phyloP scores from a whole-genome alignment of 2,329 filamentous ascomycete genomes.

The Monosporascus sp. region DNA sequence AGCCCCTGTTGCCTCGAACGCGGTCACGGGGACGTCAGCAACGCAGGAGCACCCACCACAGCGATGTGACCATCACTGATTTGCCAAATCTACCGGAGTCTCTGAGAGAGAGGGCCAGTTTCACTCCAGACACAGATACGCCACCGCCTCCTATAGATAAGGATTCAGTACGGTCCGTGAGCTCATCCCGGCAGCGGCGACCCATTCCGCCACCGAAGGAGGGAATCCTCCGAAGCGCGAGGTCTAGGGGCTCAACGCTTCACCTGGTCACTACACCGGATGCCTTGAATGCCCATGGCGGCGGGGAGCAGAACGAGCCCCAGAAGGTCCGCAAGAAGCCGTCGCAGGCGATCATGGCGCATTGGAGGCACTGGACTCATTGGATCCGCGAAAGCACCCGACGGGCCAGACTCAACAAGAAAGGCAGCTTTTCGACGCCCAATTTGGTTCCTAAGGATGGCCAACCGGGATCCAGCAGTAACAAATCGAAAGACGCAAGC shows the following conservation, averaged over 20 bases:
- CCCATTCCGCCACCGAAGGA: slow-evolving; percentile 85
- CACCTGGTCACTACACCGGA: slow-evolving; percentile 71
- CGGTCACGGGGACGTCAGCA: slow-evolving; percentile 63
- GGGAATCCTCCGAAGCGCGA: slow-evolving; percentile 58
- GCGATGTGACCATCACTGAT: slow-evolving; percentile 63
- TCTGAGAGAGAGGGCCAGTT: slow-evolving; percentile 34
- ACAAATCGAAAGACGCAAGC: slow-evolving; percentile 45
- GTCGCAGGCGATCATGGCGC: slow-evolving; percentile 52
- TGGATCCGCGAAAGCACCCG: slow-evolving; percentile 57
- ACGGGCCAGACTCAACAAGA: slow-evolving; percentile 43
- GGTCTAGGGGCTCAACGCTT: slow-evolving; percentile 76
- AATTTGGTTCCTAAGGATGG: slow-evolving; percentile 49
- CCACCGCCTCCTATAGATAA: slow-evolving; percentile 74
- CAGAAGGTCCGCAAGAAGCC: slow-evolving; percentile 51
- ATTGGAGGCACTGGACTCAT: slow-evolving; percentile 60
- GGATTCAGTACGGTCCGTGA: slow-evolving; percentile 67
- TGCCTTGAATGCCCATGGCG: slow-evolving; percentile 33
- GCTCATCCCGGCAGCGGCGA: slow-evolving; percentile 69
- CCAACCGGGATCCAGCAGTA: slow-evolving; percentile 29
- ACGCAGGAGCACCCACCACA: slow-evolving; percentile 63
- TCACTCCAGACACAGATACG: slow-evolving; percentile 37
- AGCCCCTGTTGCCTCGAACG: slow-evolving; percentile 53
- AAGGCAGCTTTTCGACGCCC: slow-evolving; percentile 53
- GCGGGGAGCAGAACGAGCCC: slow-evolving; percentile 19
- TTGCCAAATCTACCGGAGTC: slow-evolving; percentile 71